A percentile compares a stretch with the other conserved stretches of the same genome.
phyloP scores from a whole-genome alignment of 1,284 basidiomycete genomes.

The Rhodotorula sp. region DNA sequence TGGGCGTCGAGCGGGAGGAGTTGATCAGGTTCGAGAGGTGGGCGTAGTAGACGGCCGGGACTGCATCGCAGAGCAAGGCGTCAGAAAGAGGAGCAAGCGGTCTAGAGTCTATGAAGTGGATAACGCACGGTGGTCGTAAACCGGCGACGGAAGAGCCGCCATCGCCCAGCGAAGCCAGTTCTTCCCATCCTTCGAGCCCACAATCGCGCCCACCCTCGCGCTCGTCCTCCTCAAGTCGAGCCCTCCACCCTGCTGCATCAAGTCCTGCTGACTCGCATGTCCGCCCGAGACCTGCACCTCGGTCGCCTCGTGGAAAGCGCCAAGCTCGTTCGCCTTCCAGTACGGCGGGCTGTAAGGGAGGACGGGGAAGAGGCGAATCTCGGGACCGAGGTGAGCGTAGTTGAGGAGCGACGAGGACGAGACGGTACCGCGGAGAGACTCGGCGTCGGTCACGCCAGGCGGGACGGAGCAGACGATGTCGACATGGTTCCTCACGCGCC shows the following conservation, averaged over 20 bases:
- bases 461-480: slow-evolving; percentile 32
- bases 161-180: slow-evolving; percentile 6
- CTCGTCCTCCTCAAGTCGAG: background rate
- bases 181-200: background rate
- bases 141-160: slow-evolving; percentile 3
- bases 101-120: no score
- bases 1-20: no score
- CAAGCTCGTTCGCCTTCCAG: background rate
- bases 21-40: no score
- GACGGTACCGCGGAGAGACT: slow-evolving; percentile 6
- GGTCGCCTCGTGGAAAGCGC: slow-evolving; percentile 18
- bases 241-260: background rate
- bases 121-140: slow-evolving; percentile 22
- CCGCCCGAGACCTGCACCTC: slow-evolving; percentile 12
- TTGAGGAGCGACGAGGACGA: slow-evolving; percentile 16
- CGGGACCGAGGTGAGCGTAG: slow-evolving; percentile 24
- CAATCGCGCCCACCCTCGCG: background rate
- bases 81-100: background rate
- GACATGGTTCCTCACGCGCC: slow-evolving; percentile 28
- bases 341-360: background rate
- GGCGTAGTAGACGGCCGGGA: no score
- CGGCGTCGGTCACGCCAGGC: slow-evolving; percentile 21
- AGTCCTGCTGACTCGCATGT: background rate
- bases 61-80: background rate
- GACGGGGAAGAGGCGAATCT: slow-evolving; percentile 17